Percentiles rank a stretch among this genome's conserved stretches.
phyloP scores from a whole-genome alignment of 2,329 filamentous ascomycete species.

The Aspergillus jensenii region DNA sequence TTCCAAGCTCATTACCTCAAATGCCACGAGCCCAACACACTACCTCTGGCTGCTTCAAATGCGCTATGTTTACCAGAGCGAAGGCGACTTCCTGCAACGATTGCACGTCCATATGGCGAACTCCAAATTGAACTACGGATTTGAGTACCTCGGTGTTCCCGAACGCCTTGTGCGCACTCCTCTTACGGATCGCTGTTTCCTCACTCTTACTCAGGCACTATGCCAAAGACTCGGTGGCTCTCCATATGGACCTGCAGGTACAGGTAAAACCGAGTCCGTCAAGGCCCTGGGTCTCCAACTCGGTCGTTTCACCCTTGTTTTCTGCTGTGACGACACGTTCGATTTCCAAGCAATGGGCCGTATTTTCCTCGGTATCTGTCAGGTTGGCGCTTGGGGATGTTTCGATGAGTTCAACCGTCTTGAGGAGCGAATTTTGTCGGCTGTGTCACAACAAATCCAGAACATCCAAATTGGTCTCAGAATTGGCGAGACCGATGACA shows the following conservation, averaged over 20 bases:
- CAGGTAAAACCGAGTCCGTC: slow-evolving; percentile 98
- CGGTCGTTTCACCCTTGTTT: slow-evolving; percentile 95
- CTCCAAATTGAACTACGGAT: slow-evolving; percentile 90
- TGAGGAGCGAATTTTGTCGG: slow-evolving; percentile 94
- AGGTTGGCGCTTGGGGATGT: slow-evolving; percentile 98
- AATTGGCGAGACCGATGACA: slow-evolving; percentile 76
- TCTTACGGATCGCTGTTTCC: slow-evolving; percentile 95
- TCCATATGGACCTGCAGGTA: slow-evolving; percentile 95
- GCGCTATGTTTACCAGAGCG: slow-evolving; percentile 85
- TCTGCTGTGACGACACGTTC: slow-evolving; percentile 99
- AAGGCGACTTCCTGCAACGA: slow-evolving; percentile 78
- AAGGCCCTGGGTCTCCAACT: slow-evolving; percentile 96
- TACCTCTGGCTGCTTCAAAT: slow-evolving; percentile 95
- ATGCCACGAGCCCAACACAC: slow-evolving; percentile 73
- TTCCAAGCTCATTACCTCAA: slow-evolving; percentile 75
- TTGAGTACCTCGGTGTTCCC: slow-evolving; percentile 95
- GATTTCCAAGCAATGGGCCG: slow-evolving; percentile 99
- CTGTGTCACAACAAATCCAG: slow-evolving; percentile 98
- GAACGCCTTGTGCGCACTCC: slow-evolving; percentile 96
- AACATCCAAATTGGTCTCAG: slow-evolving; percentile 97
- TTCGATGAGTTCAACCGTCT: slow-evolving; percentile 99
- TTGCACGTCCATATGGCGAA: slow-evolving; percentile 96
- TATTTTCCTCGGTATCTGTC: slow-evolving; percentile 98
- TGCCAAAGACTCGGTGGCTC: slow-evolving; percentile 95
- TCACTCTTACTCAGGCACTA: slow-evolving; percentile 92